Conservation (phyloP, 768 basidiomycete species). For the Hypholoma fasciculare region DNA sequence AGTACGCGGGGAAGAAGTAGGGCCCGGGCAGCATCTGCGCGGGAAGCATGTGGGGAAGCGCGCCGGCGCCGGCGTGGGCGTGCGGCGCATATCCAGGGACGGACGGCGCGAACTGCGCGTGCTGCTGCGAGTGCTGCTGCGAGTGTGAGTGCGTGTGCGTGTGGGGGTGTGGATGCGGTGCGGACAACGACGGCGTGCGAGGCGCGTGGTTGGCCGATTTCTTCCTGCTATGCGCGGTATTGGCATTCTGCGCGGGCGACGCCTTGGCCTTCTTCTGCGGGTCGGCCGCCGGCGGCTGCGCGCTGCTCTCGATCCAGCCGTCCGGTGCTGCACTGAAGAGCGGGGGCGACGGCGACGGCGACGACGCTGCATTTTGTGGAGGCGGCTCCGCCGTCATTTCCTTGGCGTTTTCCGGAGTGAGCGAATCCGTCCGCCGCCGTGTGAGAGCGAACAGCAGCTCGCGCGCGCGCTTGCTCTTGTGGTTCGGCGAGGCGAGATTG, state of each 20-base stretch:
- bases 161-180: slow-evolving; percentile 8
- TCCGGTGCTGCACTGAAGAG: slow-evolving; percentile 21
- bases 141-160: slow-evolving; percentile 3
- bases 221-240: slow-evolving; percentile 14
- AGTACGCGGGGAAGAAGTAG: slow-evolving; percentile 26
- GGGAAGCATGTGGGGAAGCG: slow-evolving; percentile 6
- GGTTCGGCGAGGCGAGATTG: slow-evolving; percentile 18
- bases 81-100: background rate
- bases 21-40: slow-evolving; percentile 16
- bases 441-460: slow-evolving; percentile 43
- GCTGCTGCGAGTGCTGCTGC: background rate
- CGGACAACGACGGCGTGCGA: slow-evolving; percentile 6
- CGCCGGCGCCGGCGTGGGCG: background rate
- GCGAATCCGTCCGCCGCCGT: slow-evolving; percentile 39
- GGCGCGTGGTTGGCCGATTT: slow-evolving; percentile 18
- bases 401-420: slow-evolving; percentile 26
- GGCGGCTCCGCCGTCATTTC: slow-evolving; percentile 9
- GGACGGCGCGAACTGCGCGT: background rate
- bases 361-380: slow-evolving; percentile 23
- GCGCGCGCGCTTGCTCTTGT: slow-evolving; percentile 40
- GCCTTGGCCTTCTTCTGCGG: slow-evolving; percentile 14
- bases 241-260: slow-evolving; percentile 4
- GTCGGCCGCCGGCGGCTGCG: slow-evolving; percentile 12
- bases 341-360: slow-evolving; percentile 26
- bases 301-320: slow-evolving; percentile 39